Base-by-base conservation (phyloP, 345 rosid genomes). In the Rhodomyrtus tomentosa region DNA sequence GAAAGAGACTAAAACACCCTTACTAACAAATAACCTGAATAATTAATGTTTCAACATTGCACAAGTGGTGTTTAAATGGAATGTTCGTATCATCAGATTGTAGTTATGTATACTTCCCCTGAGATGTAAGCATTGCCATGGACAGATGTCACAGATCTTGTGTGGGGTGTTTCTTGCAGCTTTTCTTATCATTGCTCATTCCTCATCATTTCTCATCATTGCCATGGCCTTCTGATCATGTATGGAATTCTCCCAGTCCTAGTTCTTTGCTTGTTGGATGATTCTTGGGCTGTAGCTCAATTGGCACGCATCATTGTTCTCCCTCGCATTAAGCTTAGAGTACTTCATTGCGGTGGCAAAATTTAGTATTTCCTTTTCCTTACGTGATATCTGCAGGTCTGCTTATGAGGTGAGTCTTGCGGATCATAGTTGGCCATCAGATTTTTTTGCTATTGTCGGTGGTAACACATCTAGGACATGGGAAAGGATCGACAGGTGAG, bases 401-500 rank as follows among this genome's bases (percentile, higher is more conserved):
- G 98, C 93, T 0, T 95, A 92, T 88, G 98, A 95, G 86, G 93
- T 95, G 87, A 93, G 89, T 83, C 89, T 95, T 27, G 74, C 85
- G 15, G 98, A 95, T 86, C 90, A 89, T 80, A 86, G 88, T 85
- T 97, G 99, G 98, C 91, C 93, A 36, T 83, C 89, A 87, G 91
- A 88, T 42, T 68, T 48, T 5, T 95, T 95, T 87, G 91, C 88
- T 82, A 84, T 93, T 80, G 87, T 95, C 86, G 89, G 89, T 32
- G 98, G 98, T 21, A 97, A 95, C 92, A 86, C 87, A 83, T 92
- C 98, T n/a, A 89, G 80, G 81, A 89, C 99, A 50, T 95, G 98
- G 98, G 96, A 95, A 85, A 92, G 98, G 84, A 98, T 97, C 83
- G 98, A 97, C 90, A 93, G 93, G 98, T 95, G 90, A 92, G 96